Evolutionary conservation across 164 flowering plant genomes (phyloP).

Genomic region (Berberis thunbergii): DNA sequence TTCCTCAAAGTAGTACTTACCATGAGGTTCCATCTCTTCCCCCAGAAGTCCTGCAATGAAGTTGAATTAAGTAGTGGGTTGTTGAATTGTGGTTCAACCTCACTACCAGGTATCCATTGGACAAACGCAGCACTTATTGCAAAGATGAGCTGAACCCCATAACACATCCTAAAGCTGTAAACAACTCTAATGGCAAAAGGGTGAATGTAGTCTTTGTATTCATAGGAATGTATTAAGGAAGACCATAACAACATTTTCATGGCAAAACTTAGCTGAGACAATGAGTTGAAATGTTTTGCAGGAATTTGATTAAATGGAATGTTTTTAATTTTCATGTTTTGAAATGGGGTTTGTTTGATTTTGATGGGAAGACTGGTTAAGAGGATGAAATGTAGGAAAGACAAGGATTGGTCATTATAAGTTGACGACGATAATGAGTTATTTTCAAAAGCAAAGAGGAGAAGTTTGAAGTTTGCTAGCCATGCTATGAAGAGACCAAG

Average conservation of each 20-base stretch:
- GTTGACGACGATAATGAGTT: conserved; percentile 30
- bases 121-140: conserved; percentile 10
- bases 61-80: conserved; percentile 25
- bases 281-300: neutral
- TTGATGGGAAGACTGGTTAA: conserved; percentile 41
- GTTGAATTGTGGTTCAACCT: conserved; percentile 21
- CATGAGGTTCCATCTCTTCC: conserved; percentile 29
- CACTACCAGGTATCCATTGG: conserved; percentile 6
- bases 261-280: conserved; percentile 14
- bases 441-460: conserved; percentile 30
- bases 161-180: conserved; percentile 27
- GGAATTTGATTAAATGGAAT: neutral
- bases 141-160: conserved; percentile 24
- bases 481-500: conserved; percentile 38
- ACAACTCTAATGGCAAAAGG: conserved; percentile 14
- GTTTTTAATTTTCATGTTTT: conserved; percentile 1
- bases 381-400: conserved; percentile 27
- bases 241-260: conserved; percentile 15
- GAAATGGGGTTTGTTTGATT: conserved; percentile 11
- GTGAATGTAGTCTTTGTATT: conserved; percentile 21
- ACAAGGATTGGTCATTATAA: neutral
- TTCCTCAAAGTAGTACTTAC: conserved; percentile 14
- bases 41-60: conserved; percentile 32
- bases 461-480: conserved; percentile 58
- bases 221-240: conserved; percentile 10